A percentile compares a stretch with the other conserved stretches of the same genome.
Conservation (phyloP, 305 asterid species). For the Fraxinus nigra region DNA sequence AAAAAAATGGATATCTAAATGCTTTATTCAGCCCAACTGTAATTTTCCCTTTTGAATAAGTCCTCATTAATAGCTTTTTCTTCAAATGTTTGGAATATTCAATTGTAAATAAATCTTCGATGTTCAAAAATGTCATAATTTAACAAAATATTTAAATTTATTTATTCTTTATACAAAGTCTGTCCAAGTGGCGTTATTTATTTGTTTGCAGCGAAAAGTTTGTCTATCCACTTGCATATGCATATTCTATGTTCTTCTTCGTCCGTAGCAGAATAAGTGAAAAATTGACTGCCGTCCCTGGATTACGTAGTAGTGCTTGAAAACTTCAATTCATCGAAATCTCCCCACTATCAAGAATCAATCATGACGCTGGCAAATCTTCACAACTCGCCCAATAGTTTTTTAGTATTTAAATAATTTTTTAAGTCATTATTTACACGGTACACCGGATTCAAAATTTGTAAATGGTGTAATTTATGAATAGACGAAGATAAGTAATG, state of each 20-base stretch:
- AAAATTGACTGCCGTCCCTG: not conserved
- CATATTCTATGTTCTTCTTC: not conserved
- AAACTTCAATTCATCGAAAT: not conserved
- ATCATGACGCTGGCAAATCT: not conserved
- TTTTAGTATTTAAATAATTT: not conserved
- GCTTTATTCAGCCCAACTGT: not conserved
- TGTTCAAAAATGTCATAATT: not conserved
- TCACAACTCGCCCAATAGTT: not conserved
- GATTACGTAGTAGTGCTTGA: not conserved
- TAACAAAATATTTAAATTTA: no score
- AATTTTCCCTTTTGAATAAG: no score
- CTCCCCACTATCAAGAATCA: not conserved
- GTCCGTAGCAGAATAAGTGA: not conserved
- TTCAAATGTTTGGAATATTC: not conserved
- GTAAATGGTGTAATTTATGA: no score
- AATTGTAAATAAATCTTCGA: not conserved
- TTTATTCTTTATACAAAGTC: not conserved
- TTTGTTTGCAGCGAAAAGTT: not conserved
- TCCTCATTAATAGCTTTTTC: not conserved
- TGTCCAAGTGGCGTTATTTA: not conserved
- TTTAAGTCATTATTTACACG: not conserved
- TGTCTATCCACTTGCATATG: not conserved
- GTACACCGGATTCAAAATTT: not conserved
- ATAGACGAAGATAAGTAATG: no score
- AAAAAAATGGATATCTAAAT: not conserved